phyloP scores from a whole-genome alignment of 352 stramenopile genomes.

The Globisporangium mamillatum region DNA sequence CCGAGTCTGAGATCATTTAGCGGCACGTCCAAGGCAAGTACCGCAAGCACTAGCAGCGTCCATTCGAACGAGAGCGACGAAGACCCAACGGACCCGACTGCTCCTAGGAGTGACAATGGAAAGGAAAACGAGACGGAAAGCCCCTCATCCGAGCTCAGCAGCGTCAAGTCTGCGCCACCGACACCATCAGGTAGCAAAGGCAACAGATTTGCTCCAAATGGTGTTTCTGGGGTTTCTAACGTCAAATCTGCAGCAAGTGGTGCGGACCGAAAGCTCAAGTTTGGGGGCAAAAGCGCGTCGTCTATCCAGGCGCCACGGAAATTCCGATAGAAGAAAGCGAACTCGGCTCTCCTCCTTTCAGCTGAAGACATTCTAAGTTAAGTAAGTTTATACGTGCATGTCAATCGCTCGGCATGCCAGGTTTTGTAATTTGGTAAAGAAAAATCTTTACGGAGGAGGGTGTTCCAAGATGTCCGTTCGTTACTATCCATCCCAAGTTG shows the following conservation, averaged over 20 bases:
- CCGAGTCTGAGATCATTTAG: slow-evolving; percentile 4
- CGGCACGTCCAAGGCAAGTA: slow-evolving; percentile 16
- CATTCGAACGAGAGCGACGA: slow-evolving; percentile 17
- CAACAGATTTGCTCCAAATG: slow-evolving; percentile 7
- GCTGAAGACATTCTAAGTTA: slow-evolving; percentile 5
- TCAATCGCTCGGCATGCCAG: not conserved
- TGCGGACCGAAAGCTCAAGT: slow-evolving; percentile 18
- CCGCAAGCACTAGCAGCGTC: slow-evolving; percentile 19
- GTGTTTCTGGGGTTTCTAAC: slow-evolving; percentile 4
- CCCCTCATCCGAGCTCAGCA: not conserved
- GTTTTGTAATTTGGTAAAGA: slow-evolving; percentile 6
- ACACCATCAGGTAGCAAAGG: slow-evolving; percentile 9
- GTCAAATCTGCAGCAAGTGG: not conserved
- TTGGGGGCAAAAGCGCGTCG: slow-evolving; percentile 11
- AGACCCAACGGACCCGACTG: not conserved
- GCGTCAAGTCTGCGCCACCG: slow-evolving; percentile 6
- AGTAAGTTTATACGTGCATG: slow-evolving; percentile 13
- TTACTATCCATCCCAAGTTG: not conserved
- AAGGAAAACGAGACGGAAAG: slow-evolving; percentile 2
- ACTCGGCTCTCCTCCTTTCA: not conserved
- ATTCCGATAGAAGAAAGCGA: slow-evolving; percentile 14
- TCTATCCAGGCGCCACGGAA: slow-evolving; percentile 18
- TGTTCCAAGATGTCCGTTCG: not conserved
- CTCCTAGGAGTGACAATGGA: not conserved
- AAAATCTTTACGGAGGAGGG: not conserved